These are phyloP conservation scores for Oryza coarctata DNA, from an alignment of 176 grass and related monocot species.

Conservation along the genomic window DNA sequence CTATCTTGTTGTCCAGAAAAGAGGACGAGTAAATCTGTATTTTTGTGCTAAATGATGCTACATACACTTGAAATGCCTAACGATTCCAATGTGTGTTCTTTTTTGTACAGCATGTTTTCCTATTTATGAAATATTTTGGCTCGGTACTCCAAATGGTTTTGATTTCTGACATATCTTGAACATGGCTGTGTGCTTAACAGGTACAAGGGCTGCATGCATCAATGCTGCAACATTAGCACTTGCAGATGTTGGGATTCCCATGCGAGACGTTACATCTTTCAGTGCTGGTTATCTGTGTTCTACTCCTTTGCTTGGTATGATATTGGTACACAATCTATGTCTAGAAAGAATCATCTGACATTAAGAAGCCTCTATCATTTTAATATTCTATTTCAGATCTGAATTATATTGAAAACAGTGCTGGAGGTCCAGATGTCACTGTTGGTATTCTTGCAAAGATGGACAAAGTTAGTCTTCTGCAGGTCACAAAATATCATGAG, in stretches of 20 bases:
- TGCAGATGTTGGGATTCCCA: slow-evolving; percentile 93
- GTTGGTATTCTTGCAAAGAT: slow-evolving; percentile 86
- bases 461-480: slow-evolving; percentile 96
- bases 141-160: neutral
- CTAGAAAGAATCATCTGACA: slow-evolving; percentile 5
- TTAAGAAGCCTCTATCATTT: neutral
- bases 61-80: slow-evolving; percentile 1
- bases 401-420: slow-evolving; percentile 94
- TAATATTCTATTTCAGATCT: slow-evolving; percentile 63
- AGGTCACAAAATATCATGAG: slow-evolving; percentile 50
- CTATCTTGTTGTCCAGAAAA: neutral
- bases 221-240: slow-evolving; percentile 98
- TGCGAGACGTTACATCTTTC: slow-evolving; percentile 93
- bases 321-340: slow-evolving; percentile 4
- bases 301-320: slow-evolving; percentile 81
- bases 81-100: neutral
- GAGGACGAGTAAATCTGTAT: slow-evolving; percentile 11
- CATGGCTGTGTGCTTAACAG: slow-evolving; percentile 40
- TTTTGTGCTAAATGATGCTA: neutral
- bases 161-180: slow-evolving; percentile 5
- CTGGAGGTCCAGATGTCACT: slow-evolving; percentile 88
- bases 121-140: neutral
- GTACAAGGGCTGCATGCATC: slow-evolving; percentile 95
- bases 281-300: slow-evolving; percentile 93
- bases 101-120: neutral